Conservation (phyloP, 164 flowering plant genomes). For the Umbellularia californica region DNA sequence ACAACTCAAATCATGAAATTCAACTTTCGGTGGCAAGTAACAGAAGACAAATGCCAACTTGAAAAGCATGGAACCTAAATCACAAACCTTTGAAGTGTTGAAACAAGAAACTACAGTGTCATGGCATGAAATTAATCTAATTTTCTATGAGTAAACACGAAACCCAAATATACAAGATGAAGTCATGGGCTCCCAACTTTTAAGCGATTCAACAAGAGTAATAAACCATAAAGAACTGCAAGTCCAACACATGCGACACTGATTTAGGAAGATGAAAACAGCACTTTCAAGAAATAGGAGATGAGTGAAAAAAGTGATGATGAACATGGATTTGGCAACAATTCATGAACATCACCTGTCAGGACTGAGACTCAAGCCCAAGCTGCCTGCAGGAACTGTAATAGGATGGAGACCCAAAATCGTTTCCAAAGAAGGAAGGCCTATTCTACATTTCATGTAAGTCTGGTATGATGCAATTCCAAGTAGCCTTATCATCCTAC, state of each 20-base stretch:
- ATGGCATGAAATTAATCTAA: too few species aligned
- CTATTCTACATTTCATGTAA: slow-evolving; percentile 62
- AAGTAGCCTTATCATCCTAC: slow-evolving; percentile 64
- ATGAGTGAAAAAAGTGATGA: slow-evolving; percentile 14
- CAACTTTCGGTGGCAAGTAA: neutral
- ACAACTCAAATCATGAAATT: neutral
- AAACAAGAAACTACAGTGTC: too few species aligned
- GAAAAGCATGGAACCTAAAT: too few species aligned
- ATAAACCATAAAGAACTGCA: too few species aligned
- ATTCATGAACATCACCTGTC: slow-evolving; percentile 50
- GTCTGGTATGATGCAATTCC: slow-evolving; percentile 78
- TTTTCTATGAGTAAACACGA: too few species aligned
- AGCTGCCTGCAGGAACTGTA: slow-evolving; percentile 61
- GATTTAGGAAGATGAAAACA: neutral
- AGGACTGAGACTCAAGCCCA: slow-evolving; percentile 68
- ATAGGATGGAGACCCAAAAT: slow-evolving; percentile 73
- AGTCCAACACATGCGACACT: too few species aligned
- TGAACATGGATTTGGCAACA: slow-evolving; percentile 15
- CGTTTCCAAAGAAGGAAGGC: slow-evolving; percentile 66
- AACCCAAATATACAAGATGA: too few species aligned
- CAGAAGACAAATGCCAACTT: too few species aligned
- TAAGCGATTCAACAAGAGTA: too few species aligned
- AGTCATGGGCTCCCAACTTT: too few species aligned
- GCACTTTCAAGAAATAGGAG: neutral
- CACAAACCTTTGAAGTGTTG: too few species aligned